Base-by-base conservation (phyloP, 768 basidiomycete species). In the Pholiota molesta region DNA sequence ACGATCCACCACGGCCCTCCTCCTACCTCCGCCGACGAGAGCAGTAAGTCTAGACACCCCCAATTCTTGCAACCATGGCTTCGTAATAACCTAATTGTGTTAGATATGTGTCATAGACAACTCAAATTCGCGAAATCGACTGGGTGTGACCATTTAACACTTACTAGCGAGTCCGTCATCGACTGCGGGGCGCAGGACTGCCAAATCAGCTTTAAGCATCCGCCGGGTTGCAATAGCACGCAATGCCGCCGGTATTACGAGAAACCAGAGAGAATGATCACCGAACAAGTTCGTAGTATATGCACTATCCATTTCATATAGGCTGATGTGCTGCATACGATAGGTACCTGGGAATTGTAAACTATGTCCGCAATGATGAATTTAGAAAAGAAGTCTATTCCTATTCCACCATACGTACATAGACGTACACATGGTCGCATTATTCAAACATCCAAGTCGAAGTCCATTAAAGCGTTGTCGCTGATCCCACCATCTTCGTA, bases 401-500 rank as follows among this genome's bases (percentile, higher is more conserved):
- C 26, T 55, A 33, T 45, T 35, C 26, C 26, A 35, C 28, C n/a
- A 62, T 55, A 45, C 56, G n/a, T 45, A n/a, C n/a, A n/a, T n/a
- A n/a, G n/a, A n/a, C n/a, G n/a, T n/a, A n/a, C n/a, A n/a, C n/a
- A 49, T 49, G 5, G 35, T 28, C n/a, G 53, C 47, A 28, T 57
- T 28, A 59, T 60, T 67, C 72, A 79, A 64, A 75, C 70, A 67
- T 81, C 75, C 71, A 81, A 64, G 72, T 88, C 85, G 65, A 89
- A 71, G 44, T 87, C 85, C 67, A 84, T 79, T 37, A 91, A 66
- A 76, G 86, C 82, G 52, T 75, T 79, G 66, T 92, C 88, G 26
- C 82, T 81, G 59, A 92, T 81, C 13, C 87, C 91, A 2, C 86
- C 89, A 65, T 90, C 86, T 7, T 80, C 85, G 66, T 86, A 90